Conservation (phyloP, 768 basidiomycete genomes). For the Boletus subparvulus region DNA sequence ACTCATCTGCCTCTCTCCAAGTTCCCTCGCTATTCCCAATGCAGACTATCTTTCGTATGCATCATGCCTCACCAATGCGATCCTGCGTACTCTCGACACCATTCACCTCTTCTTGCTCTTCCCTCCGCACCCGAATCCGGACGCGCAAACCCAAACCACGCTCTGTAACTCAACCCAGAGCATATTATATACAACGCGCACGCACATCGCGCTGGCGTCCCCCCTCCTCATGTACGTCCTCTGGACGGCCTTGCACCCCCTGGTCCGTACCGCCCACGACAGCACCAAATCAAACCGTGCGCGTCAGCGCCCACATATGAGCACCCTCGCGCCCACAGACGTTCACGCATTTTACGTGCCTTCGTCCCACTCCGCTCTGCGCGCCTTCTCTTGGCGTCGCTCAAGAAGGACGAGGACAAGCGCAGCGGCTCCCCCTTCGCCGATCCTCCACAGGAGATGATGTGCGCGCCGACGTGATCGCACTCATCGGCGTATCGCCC, state of each 20-base stretch:
- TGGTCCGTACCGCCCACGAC: constrained; percentile 8
- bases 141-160: too few relatives aligned
- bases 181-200: neutral
- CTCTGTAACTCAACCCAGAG: too few relatives aligned
- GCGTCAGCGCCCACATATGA: neutral
- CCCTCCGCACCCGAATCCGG: too few relatives aligned
- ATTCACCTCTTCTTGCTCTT: too few relatives aligned
- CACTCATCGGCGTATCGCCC: constrained; percentile 23
- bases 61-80: too few relatives aligned
- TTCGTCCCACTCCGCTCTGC: constrained; percentile 17
- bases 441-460: constrained; percentile 1
- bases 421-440: neutral
- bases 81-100: too few relatives aligned
- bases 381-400: constrained; percentile 7
- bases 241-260: constrained; percentile 15
- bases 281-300: too few relatives aligned
- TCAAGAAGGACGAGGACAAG: constrained; percentile 12
- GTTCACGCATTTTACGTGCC: constrained; percentile 13
- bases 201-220: constrained; percentile 19
- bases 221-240: constrained; percentile 27
- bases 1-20: too few relatives aligned
- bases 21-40: too few relatives aligned
- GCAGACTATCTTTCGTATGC: too few relatives aligned
- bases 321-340: neutral
- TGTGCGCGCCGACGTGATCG: constrained; percentile 20